Evolutionary conservation across 345 rosid genomes (phyloP), one percentile per base, ranked within the genome.

Genomic region (Erucastrum elatum): DNA sequence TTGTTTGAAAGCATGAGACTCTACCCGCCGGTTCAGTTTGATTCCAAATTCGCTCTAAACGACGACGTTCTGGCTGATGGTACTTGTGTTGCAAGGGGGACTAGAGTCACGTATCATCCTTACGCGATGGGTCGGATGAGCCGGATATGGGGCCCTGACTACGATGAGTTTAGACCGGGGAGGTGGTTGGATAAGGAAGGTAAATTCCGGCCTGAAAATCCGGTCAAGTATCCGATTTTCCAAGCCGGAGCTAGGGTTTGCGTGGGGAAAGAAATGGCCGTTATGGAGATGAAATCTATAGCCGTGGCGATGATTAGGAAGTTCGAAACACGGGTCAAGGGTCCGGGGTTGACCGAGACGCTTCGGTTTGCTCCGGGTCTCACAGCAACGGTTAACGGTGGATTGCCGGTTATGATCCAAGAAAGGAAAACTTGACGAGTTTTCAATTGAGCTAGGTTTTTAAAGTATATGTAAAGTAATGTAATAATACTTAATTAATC

Each of bases 71-170:
- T 92, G 46, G 75, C 92, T 1, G 97, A 92, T 15, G 88, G 86
- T 10, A 89, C 87, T 3, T 71, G 68, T 15, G 89, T 92, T 26
- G 85, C 66, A 58, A 81, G 69, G 29, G 96, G 97, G 34, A 89
- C 92, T 1, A 83, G 90, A 59, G 97, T 90, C 11, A 90, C 93
- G 1, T 92, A 92, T 71, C 95, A 90, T 64, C 86, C 94, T 0
- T 92, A 90, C 30, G 96, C 95, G 0, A 90, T 92, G 95, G 97
- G 90, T 26, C 65, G 97, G 68, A 86, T 88, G 75, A 86, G 79
- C 51, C 86, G 86, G 5, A 78, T 90, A 9, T 92, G 97, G 97
- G 96, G 97, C 0, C 44, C 75, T 4, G 92, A 89, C 78, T 89
- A 86, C 84, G 30, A 80, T 59, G 90, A 90, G 55, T 92, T 86